These are phyloP conservation scores for Boletus rubroflammeus DNA, from an alignment of 768 basidiomycete species.

Conservation along the genomic window DNA sequence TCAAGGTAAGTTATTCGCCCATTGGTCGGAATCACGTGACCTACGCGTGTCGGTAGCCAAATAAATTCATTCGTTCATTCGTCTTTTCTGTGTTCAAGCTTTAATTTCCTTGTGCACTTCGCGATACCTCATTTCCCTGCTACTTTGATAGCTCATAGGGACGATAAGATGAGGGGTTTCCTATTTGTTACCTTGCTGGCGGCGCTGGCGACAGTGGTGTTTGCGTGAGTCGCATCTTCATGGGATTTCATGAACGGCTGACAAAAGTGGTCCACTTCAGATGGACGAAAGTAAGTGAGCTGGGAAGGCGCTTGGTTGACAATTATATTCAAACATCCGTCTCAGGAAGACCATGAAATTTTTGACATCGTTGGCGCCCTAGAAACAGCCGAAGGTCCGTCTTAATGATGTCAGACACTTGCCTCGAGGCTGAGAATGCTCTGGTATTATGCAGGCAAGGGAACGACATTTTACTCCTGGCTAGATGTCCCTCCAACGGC, in stretches of 20 bases:
- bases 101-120: background rate
- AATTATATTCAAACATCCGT: constrained; percentile 1
- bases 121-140: background rate
- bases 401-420: background rate
- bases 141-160: background rate
- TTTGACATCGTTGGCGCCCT: constrained; percentile 88
- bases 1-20: background rate
- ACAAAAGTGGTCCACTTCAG: constrained; percentile 32
- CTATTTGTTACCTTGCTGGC: constrained; percentile 48
- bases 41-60: too few relatives aligned
- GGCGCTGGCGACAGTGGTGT: constrained; percentile 47
- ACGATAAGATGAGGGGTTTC: constrained; percentile 47
- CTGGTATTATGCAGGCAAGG: constrained; percentile 53
- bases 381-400: constrained; percentile 72
- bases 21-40: constrained; percentile 10
- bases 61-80: too few relatives aligned
- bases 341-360: constrained; percentile 91
- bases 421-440: constrained; percentile 2
- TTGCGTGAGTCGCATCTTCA: constrained; percentile 50
- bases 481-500: constrained; percentile 77
- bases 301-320: background rate
- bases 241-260: background rate
- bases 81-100: background rate
- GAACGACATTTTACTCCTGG: constrained; percentile 95
- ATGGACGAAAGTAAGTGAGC: constrained; percentile 62